These are phyloP conservation scores for Breynia disticha DNA, from an alignment of 441 rosid genomes.

Conservation along the genomic window DNA sequence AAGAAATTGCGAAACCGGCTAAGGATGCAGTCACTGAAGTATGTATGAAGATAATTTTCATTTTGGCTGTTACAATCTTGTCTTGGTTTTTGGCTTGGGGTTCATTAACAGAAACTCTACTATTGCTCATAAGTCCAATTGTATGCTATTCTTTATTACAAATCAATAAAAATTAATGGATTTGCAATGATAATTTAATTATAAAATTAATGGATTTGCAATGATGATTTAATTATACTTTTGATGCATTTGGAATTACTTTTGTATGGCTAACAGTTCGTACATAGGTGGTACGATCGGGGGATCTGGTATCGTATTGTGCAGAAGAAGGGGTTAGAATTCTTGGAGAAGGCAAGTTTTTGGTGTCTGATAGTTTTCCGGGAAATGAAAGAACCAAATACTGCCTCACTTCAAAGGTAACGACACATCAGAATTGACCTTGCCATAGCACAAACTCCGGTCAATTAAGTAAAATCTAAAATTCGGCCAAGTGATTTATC, in stretches of 20 bases:
- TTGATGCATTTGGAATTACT: neutral
- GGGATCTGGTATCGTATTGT: slow-evolving; percentile 80
- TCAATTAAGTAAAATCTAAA: too few species aligned
- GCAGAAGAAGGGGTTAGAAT: slow-evolving; percentile 97
- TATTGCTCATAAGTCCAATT: too few species aligned
- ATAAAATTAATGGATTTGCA: too few species aligned
- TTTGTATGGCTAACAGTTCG: neutral
- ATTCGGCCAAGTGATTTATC: too few species aligned
- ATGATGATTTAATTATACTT: too few species aligned
- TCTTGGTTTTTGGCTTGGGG: too few species aligned
- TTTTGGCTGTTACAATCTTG: neutral
- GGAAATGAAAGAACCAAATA: slow-evolving; percentile 96
- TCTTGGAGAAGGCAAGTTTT: slow-evolving; percentile 85
- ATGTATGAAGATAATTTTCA: too few species aligned
- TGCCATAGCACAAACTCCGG: too few species aligned
- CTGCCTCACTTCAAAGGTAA: slow-evolving; percentile 94
- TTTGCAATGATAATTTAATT: too few species aligned
- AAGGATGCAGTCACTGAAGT: slow-evolving; percentile 94
- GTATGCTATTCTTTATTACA: too few species aligned
- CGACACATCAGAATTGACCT: neutral
- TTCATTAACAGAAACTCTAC: too few species aligned
- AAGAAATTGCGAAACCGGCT: slow-evolving; percentile 95
- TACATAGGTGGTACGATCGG: slow-evolving; percentile 83
- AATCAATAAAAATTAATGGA: too few species aligned
- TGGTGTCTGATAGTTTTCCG: slow-evolving; percentile 90